Percentiles rank a stretch among this genome's conserved stretches.
These are phyloP conservation scores for Plectosphaerella plurivora DNA, from an alignment of 2,329 filamentous ascomycete species.

Conservation along the genomic window DNA sequence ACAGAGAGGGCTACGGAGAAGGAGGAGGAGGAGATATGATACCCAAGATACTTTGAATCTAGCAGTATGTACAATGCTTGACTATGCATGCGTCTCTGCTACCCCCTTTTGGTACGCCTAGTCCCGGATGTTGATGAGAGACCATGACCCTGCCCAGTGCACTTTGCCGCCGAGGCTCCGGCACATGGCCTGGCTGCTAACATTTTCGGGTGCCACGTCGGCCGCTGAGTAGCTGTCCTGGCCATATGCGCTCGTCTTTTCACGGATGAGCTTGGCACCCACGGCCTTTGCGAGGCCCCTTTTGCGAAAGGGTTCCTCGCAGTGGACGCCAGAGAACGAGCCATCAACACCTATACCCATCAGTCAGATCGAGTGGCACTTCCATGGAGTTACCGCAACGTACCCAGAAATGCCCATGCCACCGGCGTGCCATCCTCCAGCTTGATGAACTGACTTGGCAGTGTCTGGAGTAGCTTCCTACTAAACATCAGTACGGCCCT, in stretches of 20 bases:
- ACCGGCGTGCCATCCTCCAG: conserved; percentile 42
- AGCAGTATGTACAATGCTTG: too few species aligned
- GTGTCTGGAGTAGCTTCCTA: conserved; percentile 35
- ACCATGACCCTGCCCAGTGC: conserved; percentile 58
- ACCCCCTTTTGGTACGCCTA: too few species aligned
- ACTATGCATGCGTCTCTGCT: too few species aligned
- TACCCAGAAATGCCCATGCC: conserved; percentile 60
- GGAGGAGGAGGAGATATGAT: too few species aligned
- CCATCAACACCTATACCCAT: conserved; percentile 48
- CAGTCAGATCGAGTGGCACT: not conserved
- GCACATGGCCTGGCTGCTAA: conserved; percentile 57
- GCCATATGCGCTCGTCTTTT: conserved; percentile 39
- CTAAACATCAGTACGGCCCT: not conserved
- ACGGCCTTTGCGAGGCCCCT: conserved; percentile 60
- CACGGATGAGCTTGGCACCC: conserved; percentile 51
- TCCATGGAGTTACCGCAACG: not conserved
- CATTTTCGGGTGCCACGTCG: conserved; percentile 59
- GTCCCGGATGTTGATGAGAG: conserved; percentile 16
- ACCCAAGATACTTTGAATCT: too few species aligned
- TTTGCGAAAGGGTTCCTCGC: conserved; percentile 56
- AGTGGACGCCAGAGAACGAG: conserved; percentile 57
- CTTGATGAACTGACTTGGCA: conserved; percentile 44
- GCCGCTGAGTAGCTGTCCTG: conserved; percentile 53
- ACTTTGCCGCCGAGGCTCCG: conserved; percentile 53
- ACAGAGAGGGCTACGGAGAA: too few species aligned